These are phyloP conservation scores for Exidia glandulosa DNA, from an alignment of 768 basidiomycete species.

Conservation along the genomic window DNA sequence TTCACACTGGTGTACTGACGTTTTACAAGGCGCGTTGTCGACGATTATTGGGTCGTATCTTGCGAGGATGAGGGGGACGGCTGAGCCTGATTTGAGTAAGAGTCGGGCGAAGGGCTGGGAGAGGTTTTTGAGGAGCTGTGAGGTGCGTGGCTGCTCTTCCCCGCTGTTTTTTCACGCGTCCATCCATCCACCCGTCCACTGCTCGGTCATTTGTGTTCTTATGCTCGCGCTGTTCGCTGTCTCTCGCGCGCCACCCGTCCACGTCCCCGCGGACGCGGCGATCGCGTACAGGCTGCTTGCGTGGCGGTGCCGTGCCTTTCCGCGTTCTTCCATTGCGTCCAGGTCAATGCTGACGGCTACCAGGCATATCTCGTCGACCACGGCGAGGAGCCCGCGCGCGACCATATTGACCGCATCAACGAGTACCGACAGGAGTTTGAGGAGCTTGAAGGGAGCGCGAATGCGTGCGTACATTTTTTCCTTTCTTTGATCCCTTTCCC, in stretches of 20 bases:
- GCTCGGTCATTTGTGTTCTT: background rate
- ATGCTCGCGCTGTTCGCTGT: background rate
- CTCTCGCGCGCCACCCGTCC: too few species aligned
- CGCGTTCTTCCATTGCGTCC: too few species aligned
- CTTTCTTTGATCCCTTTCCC: background rate
- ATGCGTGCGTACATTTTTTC: constrained; percentile 16
- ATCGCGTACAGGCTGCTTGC: too few species aligned
- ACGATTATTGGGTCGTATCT: constrained; percentile 64
- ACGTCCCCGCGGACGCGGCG: too few species aligned
- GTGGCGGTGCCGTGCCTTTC: too few species aligned
- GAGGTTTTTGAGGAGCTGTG: constrained; percentile 51
- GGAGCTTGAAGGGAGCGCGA: constrained; percentile 33
- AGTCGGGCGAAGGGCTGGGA: constrained; percentile 49
- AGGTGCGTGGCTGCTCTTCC: constrained; percentile 48
- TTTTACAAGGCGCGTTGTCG: constrained; percentile 38
- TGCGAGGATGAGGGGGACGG: constrained; percentile 55
- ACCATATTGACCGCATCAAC: constrained; percentile 21
- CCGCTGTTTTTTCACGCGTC: constrained; percentile 10
- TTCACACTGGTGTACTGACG: background rate
- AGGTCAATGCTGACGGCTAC: too few species aligned
- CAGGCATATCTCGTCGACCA: background rate
- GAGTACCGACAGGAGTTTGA: constrained; percentile 33
- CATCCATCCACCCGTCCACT: too few species aligned
- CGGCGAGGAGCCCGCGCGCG: constrained; percentile 22
- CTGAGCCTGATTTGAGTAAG: constrained; percentile 57